These are phyloP conservation scores for Dovyalis caffra DNA, from an alignment of 345 rosid species.

Conservation along the genomic window DNA sequence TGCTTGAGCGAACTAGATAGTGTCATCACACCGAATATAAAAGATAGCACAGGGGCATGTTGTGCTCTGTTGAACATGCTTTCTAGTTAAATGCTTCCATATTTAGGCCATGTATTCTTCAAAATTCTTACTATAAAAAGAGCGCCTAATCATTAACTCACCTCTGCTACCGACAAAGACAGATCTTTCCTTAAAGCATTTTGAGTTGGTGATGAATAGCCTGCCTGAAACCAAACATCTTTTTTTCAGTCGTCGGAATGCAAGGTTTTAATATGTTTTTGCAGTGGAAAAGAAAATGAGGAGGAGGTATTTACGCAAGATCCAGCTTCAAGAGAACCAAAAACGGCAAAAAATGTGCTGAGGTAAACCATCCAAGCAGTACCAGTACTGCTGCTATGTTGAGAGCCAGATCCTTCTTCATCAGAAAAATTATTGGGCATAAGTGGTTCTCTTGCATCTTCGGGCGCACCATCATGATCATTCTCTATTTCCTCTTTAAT, in stretches of 20 bases:
- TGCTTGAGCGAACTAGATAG: too few species aligned
- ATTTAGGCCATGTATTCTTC: too few species aligned
- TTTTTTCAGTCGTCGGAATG: background rate
- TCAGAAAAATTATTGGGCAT: conserved; percentile 23
- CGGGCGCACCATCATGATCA: conserved; percentile 5
- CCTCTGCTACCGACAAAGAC: conserved; percentile 64
- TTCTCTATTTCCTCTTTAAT: conserved; percentile 34
- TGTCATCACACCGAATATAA: too few species aligned
- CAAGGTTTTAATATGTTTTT: background rate
- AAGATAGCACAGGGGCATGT: too few species aligned
- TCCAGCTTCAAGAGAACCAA: conserved; percentile 82
- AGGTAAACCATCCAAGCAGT: conserved; percentile 71
- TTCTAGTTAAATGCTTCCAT: too few species aligned
- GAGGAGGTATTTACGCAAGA: conserved; percentile 55
- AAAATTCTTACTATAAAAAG: too few species aligned
- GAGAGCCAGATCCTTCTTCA: conserved; percentile 18
- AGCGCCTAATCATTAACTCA: conserved; percentile 22
- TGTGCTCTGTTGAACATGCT: too few species aligned
- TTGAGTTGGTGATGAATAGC: conserved; percentile 89
- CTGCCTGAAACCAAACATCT: conserved; percentile 51
- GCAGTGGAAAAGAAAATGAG: background rate
- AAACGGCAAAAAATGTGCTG: conserved; percentile 75
- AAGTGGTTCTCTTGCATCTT: conserved; percentile 38
- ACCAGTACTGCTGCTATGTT: conserved; percentile 22
- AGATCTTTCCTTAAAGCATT: conserved; percentile 72